Percentiles rank a stretch among this genome's conserved stretches.
Conservation (phyloP, 257 asterid species). For the Verbena officinalis region DNA sequence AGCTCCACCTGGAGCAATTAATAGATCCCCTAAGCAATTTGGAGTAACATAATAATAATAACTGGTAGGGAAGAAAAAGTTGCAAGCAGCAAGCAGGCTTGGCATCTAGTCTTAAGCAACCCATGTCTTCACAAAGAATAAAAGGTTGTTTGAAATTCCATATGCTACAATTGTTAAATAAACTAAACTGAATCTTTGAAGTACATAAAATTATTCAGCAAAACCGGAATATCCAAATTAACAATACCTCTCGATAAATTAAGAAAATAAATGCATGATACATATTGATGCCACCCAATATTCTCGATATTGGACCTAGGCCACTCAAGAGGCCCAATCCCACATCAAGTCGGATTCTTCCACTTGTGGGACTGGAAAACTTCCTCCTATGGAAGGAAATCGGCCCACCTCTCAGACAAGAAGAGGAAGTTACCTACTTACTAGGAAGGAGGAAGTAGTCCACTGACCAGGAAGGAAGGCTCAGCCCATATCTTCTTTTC, state of each 20-base stretch:
- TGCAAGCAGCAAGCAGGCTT: conserved; percentile 3
- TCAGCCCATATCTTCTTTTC: no score
- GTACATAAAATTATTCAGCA: not conserved
- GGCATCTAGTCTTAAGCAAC: conserved; percentile 8
- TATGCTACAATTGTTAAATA: not conserved
- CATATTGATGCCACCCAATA: no score
- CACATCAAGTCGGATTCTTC: no score
- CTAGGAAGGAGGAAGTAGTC: no score
- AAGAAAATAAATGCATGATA: not conserved
- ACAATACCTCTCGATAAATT: not conserved
- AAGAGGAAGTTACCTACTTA: no score
- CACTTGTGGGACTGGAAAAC: no score
- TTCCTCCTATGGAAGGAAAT: no score
- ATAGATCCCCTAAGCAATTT: conserved; percentile 24
- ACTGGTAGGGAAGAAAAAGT: not conserved
- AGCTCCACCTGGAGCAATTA: conserved; percentile 59
- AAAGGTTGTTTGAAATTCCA: not conserved
- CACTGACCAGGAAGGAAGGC: no score
- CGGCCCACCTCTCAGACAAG: no score
- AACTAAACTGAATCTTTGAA: not conserved
- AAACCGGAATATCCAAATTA: no score
- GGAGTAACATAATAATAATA: conserved; percentile 17
- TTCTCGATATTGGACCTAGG: no score
- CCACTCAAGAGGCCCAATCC: no score
- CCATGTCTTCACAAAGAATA: not conserved